Evolutionary conservation across 345 rosid species (phyloP).

Genomic region (Crucihimalaya himalaica): DNA sequence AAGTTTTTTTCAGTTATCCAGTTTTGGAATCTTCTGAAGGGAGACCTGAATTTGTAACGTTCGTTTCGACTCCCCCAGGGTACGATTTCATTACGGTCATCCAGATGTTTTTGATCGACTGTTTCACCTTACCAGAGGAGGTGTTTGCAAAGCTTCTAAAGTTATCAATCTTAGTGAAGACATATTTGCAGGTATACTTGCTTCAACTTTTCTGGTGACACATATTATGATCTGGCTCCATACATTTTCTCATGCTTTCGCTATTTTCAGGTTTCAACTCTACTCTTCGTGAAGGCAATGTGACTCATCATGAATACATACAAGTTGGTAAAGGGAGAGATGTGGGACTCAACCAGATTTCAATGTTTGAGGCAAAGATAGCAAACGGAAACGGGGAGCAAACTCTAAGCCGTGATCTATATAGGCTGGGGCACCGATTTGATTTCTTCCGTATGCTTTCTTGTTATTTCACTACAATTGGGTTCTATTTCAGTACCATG

Average conservation of each 20-base stretch:
- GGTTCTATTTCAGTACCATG: constrained; percentile 88
- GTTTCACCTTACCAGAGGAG: constrained; percentile 91
- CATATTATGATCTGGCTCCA: constrained; percentile 1
- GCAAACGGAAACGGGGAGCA: constrained; percentile 93
- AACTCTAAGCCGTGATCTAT: constrained; percentile 81
- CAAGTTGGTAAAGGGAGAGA: constrained; percentile 97
- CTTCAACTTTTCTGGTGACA: constrained; percentile 35
- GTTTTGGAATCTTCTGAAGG: constrained; percentile 46
- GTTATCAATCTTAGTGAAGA: constrained; percentile 90
- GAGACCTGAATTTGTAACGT: constrained; percentile 3
- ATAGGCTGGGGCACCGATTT: constrained; percentile 83
- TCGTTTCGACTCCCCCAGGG: constrained; percentile 48
- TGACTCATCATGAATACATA: constrained; percentile 92
- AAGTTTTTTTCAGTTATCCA: constrained; percentile 12
- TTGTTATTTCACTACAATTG: constrained; percentile 81
- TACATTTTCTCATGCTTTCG: constrained; percentile 4
- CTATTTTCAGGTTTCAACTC: constrained; percentile 72
- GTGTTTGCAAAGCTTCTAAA: constrained; percentile 89
- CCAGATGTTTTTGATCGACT: constrained; percentile 93
- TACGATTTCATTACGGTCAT: constrained; percentile 93
- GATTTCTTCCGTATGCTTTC: constrained; percentile 94
- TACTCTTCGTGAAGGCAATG: constrained; percentile 83
- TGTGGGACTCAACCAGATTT: constrained; percentile 93
- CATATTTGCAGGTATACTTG: constrained; percentile 64
- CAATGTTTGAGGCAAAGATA: constrained; percentile 92